phyloP scores from a whole-genome alignment of 768 basidiomycete species.

The Tylopilus subfusipes region DNA sequence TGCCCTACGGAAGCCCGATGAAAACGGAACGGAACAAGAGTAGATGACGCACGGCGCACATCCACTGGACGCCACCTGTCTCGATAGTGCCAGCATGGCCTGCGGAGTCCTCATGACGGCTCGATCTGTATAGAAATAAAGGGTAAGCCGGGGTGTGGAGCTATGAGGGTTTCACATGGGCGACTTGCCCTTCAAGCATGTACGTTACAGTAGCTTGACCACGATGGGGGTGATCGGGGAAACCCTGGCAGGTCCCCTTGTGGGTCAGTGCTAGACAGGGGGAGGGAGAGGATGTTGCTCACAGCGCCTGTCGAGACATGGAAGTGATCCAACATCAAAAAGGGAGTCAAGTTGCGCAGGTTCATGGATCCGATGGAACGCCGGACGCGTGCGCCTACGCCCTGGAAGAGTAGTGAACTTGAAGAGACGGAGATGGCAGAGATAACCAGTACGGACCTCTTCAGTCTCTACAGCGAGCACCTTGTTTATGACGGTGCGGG shows the following conservation, averaged over 20 bases:
- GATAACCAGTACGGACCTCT: slow-evolving; percentile 45
- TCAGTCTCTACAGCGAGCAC: slow-evolving; percentile 73
- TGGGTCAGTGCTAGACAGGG: neutral
- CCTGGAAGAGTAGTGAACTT: slow-evolving; percentile 38
- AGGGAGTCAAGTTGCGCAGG: slow-evolving; percentile 82
- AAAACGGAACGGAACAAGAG: neutral
- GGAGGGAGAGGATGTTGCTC: slow-evolving; percentile 23
- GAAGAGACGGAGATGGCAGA: neutral
- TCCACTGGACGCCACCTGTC: slow-evolving; percentile 92
- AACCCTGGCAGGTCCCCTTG: slow-evolving; percentile 48
- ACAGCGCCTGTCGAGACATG: slow-evolving; percentile 67
- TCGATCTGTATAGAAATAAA: slow-evolving; percentile 42
- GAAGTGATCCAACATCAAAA: slow-evolving; percentile 88
- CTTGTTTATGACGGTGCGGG: slow-evolving; percentile 70
- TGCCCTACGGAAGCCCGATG: slow-evolving; percentile 36
- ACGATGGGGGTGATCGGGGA: slow-evolving; percentile 91
- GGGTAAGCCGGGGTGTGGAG: neutral
- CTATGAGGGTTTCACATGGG: neutral
- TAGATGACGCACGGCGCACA: slow-evolving; percentile 64
- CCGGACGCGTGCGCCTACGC: slow-evolving; percentile 78
- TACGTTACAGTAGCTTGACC: slow-evolving; percentile 90
- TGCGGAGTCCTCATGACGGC: slow-evolving; percentile 87
- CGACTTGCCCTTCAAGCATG: slow-evolving; percentile 71
- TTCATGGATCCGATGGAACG: slow-evolving; percentile 77
- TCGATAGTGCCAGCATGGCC: slow-evolving; percentile 77